Base-by-base conservation (phyloP, 176 grass and related monocot genomes). In the Musa schizocarpa region DNA sequence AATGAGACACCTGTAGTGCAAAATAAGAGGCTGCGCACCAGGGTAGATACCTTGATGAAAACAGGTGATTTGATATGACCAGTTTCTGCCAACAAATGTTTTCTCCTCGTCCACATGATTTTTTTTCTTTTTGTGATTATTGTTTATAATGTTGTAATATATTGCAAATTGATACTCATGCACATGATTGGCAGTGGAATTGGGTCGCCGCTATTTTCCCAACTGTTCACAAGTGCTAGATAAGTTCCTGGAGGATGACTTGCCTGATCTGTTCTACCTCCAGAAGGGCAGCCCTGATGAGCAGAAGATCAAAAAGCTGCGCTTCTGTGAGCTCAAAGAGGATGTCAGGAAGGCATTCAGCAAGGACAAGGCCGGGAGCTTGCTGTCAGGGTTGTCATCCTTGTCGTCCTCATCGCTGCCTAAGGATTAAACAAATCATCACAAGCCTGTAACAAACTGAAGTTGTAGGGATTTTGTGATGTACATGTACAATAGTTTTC, bases 221-320 rank as follows among this genome's bases (percentile, higher is more conserved):
- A 88, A 95, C 70, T 99, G 96, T 78, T 99, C 96, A 0, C 84
- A 89, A 62, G 86, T 99, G 53, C 75, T 99, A 8, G 91, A 99
- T 79, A 95, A 89, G 71, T 83, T 92, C 70, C 68, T 99, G 54
- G 91, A 99, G 54, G 85, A 99, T 26, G 81, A 89, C 25, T 74
- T 87, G 65, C 81, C 74, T 0, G 86, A 94, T 49, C 50, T 68
- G 17, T 81, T 79, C 68, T 80, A 81, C 76, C 90, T 89, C 13
- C 82, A 84, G 74, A 89, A 82, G 51, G 86, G 84, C 54, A 86
- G 78, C 20, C 82, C 81, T 2, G 91, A 92, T 16, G 91, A 94
- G 77, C 96, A 92, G 56, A 76, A 86, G 63, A 78, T 89, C 13
- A 99, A 89, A 68, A 77, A 75, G 78, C 80, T 87, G 80, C 96